phyloP scores from a whole-genome alignment of 2,329 filamentous ascomycete genomes.

The Cladosporium sp. region DNA sequence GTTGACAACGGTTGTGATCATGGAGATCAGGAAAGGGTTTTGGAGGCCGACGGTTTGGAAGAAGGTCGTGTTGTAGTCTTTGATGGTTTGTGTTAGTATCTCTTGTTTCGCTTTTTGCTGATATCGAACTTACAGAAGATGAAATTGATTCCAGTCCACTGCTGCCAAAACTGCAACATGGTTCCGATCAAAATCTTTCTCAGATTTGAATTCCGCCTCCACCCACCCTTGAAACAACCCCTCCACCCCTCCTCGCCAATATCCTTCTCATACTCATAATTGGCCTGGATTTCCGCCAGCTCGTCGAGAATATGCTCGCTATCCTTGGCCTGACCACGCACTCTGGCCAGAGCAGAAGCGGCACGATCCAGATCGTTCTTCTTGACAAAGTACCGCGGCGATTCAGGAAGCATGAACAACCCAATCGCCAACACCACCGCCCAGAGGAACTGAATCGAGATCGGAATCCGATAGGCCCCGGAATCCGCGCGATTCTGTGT shows the following conservation, averaged over 20 bases:
- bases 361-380: slow-evolving; percentile 65
- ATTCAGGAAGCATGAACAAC: slow-evolving; percentile 74
- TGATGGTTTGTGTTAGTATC: not conserved
- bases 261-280: slow-evolving; percentile 75
- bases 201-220: slow-evolving; percentile 49
- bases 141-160: slow-evolving; percentile 85
- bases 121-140: slow-evolving; percentile 51
- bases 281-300: slow-evolving; percentile 80
- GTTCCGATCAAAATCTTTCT: slow-evolving; percentile 45
- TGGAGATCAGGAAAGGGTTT: slow-evolving; percentile 76
- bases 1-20: slow-evolving; percentile 87
- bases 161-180: slow-evolving; percentile 46
- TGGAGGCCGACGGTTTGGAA: slow-evolving; percentile 70
- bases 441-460: slow-evolving; percentile 75
- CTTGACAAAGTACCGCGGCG: slow-evolving; percentile 79
- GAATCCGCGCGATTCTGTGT: slow-evolving; percentile 59
- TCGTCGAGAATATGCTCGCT: slow-evolving; percentile 74
- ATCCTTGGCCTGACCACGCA: slow-evolving; percentile 68
- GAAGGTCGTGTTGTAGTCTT: slow-evolving; percentile 66
- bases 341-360: slow-evolving; percentile 57
- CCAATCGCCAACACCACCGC: slow-evolving; percentile 68
- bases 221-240: slow-evolving; percentile 55
- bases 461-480: slow-evolving; percentile 73
- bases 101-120: not conserved
- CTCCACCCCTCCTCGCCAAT: slow-evolving; percentile 51